A percentile compares a stretch with the other conserved stretches of the same genome.
phyloP scores from a whole-genome alignment of 2,329 filamentous ascomycete genomes.

The Cadophora malorum region DNA sequence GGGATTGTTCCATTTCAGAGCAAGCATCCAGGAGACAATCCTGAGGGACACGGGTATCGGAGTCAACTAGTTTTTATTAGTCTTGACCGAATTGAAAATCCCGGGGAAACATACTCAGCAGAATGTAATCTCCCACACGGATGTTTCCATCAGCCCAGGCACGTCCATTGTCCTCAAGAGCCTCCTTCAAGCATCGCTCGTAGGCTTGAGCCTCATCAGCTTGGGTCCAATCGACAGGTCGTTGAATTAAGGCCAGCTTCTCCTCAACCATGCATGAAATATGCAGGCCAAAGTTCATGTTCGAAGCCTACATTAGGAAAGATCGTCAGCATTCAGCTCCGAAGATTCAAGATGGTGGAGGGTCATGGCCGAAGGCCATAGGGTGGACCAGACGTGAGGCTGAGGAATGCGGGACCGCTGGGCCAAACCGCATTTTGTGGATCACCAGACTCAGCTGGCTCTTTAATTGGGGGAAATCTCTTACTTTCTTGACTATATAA shows the following conservation, averaged over 20 bases:
- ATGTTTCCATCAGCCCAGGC: slow-evolving; percentile 87
- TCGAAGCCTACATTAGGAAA: slow-evolving; percentile 70
- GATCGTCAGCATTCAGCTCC: slow-evolving; percentile 36
- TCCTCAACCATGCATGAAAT: slow-evolving; percentile 75
- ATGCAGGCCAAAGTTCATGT: slow-evolving; percentile 75
- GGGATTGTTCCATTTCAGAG: slow-evolving; percentile 81
- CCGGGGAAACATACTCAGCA: slow-evolving; percentile 57
- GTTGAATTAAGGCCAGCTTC: slow-evolving; percentile 63
- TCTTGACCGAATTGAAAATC: not conserved
- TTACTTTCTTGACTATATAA: slow-evolving; percentile 49
- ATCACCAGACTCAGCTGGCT: not conserved
- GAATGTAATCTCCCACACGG: slow-evolving; percentile 82
- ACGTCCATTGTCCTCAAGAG: slow-evolving; percentile 70
- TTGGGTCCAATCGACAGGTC: slow-evolving; percentile 69
- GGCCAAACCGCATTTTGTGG: slow-evolving; percentile 18
- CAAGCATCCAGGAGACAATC: slow-evolving; percentile 82
- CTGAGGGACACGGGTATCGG: slow-evolving; percentile 77
- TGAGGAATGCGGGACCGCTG: slow-evolving; percentile 20
- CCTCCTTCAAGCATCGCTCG: slow-evolving; percentile 67
- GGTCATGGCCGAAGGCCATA: slow-evolving; percentile 3
- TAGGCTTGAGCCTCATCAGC: slow-evolving; percentile 72
- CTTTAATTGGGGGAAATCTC: slow-evolving; percentile 26
- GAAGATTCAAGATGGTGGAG: not conserved
- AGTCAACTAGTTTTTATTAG: slow-evolving; percentile 59
- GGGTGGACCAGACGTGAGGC: slow-evolving; percentile 1